Evolutionary conservation across 1,139 yeast genomes (phyloP), one percentile per base, ranked within the genome.

Genomic region (Kodamaea sp.): DNA sequence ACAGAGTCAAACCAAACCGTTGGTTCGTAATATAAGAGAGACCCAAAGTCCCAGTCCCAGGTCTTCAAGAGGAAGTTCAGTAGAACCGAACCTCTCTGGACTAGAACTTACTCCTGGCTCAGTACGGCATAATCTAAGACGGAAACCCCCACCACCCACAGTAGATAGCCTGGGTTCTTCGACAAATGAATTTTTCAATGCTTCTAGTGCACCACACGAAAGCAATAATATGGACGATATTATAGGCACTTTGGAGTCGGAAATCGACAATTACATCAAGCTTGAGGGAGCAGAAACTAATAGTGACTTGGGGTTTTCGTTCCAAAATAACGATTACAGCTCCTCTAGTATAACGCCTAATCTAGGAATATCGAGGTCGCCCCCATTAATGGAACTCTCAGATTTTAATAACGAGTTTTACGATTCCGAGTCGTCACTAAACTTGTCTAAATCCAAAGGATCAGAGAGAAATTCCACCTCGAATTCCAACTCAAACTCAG

Each of bases 81-180:
- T 7, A 7, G 32, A 28, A 18, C 10, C 27, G 16, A 15, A 15
- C 9, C 21, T 7, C 21, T 9, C 21, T 7, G 21, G 6, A 18
- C 9, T 18, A 9, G 21, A 18, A 7, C 21, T 9, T 18, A 6
- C 21, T 7, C 6, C 21, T 9, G 8, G 8, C 6, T 7, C 6
- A 18, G 21, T 18, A 7, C 28, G 9, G 18, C 31, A 24, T 24
- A 26, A 25, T 6, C 33, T 41, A 1, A 39, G 50, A 11, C 45
- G 63, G 20, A 56, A 53, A 41, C 58, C 61, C 5, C 61, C 62
- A 3, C 57, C 60, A 8, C 14, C 22, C 12, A n/a, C 15, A 2
- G 29, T 42, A 4, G 39, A 36, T 3, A 33, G 32, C 20, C 39
- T 34, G 32, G 42, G 35, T 3, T 39, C 44, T 3, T 32, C 39